Evolutionary conservation across 768 basidiomycete species (phyloP), one percentile per base, ranked within the genome.

Genomic region (Russula foetens): DNA sequence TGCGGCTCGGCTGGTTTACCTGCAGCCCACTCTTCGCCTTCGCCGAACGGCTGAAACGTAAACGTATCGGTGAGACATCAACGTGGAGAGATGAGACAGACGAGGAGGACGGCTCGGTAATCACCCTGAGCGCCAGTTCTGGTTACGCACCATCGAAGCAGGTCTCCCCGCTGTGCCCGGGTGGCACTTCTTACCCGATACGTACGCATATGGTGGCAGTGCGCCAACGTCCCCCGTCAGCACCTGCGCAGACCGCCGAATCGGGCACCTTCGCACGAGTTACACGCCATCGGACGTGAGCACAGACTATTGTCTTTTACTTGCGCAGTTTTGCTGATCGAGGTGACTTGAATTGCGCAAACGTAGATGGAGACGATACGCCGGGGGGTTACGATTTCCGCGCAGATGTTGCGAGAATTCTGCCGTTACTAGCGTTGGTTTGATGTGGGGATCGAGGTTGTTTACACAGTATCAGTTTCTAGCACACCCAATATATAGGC

Each of bases 1-100:
- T 81, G 55, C 81, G 90, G 9, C 70, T 92, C 26, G 91, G 90
- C 3, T 94, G 84, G 84, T 85, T 88, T 68, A 91, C 88, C 2
- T 85, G 85, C 67, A 85, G 82, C 66, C 84, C 88, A 1, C 51
- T 84, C 26, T 90, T 93, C 68, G 84, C 85, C 26, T 90, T 93
- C 68, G 84, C 85, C 11, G 90, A 92, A 68, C 77, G 87, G 26
- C 70, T 93, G 11, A 83, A 88, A 66, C 76, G 90, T 47, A 83
- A 88, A 66, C 76, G 90, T 47, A 80, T 81, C 19, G 77, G 80
- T 19, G 91, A 93, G 74, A 82, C 80, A 0, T 78, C 79, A 4
- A 82, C 86, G 0, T 88, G 89, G 67, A 79, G 79, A 3, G 69
- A 75, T 41, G 75, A 79, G 67, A 65, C 52, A 56, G 58, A 67